Conservation (phyloP, 176 grass and related monocot species). For the Pontederia paniculata region DNA sequence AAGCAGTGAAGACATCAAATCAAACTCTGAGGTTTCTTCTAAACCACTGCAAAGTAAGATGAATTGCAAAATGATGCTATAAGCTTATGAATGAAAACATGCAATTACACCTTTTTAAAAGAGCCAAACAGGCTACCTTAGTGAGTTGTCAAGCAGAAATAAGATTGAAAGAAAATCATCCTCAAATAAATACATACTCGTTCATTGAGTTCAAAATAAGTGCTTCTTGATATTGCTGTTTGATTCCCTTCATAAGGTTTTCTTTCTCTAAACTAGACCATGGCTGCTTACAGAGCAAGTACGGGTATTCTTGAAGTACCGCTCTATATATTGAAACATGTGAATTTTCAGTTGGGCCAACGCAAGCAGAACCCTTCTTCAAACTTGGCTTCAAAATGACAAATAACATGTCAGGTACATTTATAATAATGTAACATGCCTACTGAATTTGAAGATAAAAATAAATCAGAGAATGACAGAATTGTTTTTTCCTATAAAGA, state of each 20-base stretch:
- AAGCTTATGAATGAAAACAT: background rate
- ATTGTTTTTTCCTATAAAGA: too few relatives aligned
- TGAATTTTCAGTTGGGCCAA: constrained; percentile 57
- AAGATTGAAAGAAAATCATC: constrained; percentile 1
- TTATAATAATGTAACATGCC: background rate
- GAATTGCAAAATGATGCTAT: background rate
- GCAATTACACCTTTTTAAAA: background rate
- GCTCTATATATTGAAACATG: constrained; percentile 56
- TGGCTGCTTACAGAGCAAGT: constrained; percentile 46
- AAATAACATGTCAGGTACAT: background rate
- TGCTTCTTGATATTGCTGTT: constrained; percentile 90
- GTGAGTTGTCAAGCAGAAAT: constrained; percentile 6
- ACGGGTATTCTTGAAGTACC: constrained; percentile 54
- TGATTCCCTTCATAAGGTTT: constrained; percentile 76
- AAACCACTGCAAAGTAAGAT: constrained; percentile 42
- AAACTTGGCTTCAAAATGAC: background rate
- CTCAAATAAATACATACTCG: constrained; percentile 32
- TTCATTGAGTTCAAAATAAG: constrained; percentile 64
- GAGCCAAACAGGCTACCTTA: background rate
- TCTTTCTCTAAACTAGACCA: constrained; percentile 75
- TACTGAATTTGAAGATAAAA: too few relatives aligned
- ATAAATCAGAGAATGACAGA: too few relatives aligned
- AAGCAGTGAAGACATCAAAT: constrained; percentile 40
- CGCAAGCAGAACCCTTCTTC: constrained; percentile 29
- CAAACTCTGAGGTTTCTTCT: constrained; percentile 39